Evolutionary conservation across 1,139 yeast species (phyloP).

Genomic region (Candida labiduridarum): DNA sequence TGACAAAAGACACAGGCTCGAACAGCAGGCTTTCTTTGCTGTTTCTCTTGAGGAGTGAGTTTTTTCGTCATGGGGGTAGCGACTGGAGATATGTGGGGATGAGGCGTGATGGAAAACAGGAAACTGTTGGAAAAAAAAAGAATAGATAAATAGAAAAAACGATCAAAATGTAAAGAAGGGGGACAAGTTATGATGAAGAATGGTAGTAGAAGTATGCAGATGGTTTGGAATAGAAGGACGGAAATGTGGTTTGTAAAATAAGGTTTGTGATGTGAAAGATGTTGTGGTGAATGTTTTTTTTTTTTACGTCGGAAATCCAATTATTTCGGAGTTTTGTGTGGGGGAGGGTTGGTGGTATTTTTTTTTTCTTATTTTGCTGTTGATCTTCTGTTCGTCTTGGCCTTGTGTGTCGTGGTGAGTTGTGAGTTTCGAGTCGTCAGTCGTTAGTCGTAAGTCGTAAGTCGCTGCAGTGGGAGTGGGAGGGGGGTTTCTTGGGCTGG

Average conservation of each 20-base stretch:
- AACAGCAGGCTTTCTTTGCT: conserved; percentile 58
- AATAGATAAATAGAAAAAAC: background rate
- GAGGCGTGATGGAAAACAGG: background rate
- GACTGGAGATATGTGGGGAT: background rate
- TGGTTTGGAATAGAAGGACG: background rate
- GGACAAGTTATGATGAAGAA: background rate
- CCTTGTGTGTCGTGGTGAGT: too few species aligned
- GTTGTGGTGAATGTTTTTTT: too few species aligned
- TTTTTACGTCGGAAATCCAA: background rate
- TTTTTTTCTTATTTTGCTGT: background rate
- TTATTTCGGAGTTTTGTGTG: conserved; percentile 4
- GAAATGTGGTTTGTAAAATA: too few species aligned
- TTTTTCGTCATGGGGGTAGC: conserved; percentile 55
- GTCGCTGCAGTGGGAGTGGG: too few species aligned
- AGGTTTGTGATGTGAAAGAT: too few species aligned
- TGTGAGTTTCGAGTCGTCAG: too few species aligned
- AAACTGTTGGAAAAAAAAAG: background rate
- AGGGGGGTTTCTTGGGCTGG: too few species aligned
- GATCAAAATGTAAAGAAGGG: background rate
- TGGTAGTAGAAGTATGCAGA: background rate
- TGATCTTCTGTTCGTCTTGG: too few species aligned
- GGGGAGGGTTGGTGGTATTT: background rate
- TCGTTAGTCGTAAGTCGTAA: too few species aligned
- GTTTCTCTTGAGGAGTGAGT: conserved; percentile 55
- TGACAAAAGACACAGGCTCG: conserved; percentile 76